These are phyloP conservation scores for Globisporangium lucens DNA, from an alignment of 352 stramenopile genomes.

Conservation along the genomic window DNA sequence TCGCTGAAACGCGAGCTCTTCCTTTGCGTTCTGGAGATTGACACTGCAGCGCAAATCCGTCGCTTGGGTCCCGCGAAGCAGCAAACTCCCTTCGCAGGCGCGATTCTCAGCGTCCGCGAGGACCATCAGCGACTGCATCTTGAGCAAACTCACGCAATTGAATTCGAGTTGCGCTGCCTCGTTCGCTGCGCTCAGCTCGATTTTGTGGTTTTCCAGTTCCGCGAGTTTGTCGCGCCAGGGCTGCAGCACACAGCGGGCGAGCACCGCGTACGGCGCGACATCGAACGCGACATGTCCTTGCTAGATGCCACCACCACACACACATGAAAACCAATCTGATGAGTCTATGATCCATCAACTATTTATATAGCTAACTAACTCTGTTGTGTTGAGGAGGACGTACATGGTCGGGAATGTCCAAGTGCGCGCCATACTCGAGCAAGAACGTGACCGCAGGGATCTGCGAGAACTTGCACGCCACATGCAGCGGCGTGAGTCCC, in stretches of 20 bases:
- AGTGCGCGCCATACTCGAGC: conserved; percentile 26
- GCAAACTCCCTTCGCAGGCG: conserved; percentile 23
- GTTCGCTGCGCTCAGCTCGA: conserved; percentile 20
- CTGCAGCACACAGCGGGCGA: conserved; percentile 38
- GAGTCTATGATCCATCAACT: neutral
- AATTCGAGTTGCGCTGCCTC: conserved; percentile 16
- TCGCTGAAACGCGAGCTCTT: conserved; percentile 20
- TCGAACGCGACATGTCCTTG: conserved; percentile 48
- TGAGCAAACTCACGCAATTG: conserved; percentile 15
- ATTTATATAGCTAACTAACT: conserved; percentile 4
- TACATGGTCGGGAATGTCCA: conserved; percentile 52
- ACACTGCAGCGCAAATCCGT: conserved; percentile 30
- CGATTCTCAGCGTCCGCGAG: conserved; percentile 37
- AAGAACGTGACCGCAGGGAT: conserved; percentile 34
- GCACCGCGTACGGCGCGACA: conserved; percentile 36
- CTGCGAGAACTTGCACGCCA: conserved; percentile 54
- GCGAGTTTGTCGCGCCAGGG: conserved; percentile 25
- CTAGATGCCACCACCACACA: conserved; percentile 11
- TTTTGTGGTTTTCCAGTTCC: conserved; percentile 18
- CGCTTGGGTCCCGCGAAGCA: conserved; percentile 18
- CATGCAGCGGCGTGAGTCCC: conserved; percentile 47
- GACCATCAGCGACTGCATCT: conserved; percentile 30
- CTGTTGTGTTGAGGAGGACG: conserved; percentile 9
- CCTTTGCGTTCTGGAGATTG: conserved; percentile 14
- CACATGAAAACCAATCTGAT: neutral